Conservation (phyloP, 2,329 filamentous ascomycete species). For the Microdochium trichocladiopsis region DNA sequence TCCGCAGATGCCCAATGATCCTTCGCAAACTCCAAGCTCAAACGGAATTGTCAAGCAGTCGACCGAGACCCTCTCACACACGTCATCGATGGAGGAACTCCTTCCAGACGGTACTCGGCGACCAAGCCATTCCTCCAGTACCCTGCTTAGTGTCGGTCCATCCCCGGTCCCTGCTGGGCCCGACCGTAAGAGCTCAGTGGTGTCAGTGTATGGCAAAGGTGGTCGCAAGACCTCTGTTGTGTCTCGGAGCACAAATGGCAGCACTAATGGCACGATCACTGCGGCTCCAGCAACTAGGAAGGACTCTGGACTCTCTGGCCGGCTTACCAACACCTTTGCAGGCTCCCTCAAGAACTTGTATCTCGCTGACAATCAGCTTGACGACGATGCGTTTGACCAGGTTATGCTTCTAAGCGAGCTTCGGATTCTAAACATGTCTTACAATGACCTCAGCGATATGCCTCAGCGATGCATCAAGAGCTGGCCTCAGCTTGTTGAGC, state of each 20-base stretch:
- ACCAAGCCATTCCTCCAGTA: slow-evolving; percentile 78
- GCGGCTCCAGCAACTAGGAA: slow-evolving; percentile 59
- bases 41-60: background rate
- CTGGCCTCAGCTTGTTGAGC: slow-evolving; percentile 83
- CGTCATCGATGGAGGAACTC: slow-evolving; percentile 73
- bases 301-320: slow-evolving; percentile 79
- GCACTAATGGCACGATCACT: slow-evolving; percentile 40
- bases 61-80: slow-evolving; percentile 23
- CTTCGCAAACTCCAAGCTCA: slow-evolving; percentile 20
- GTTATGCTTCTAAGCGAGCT: slow-evolving; percentile 76
- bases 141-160: slow-evolving; percentile 66
- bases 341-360: slow-evolving; percentile 78
- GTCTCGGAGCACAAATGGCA: slow-evolving; percentile 50
- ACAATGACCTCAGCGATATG: slow-evolving; percentile 90
- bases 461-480: slow-evolving; percentile 80
- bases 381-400: slow-evolving; percentile 93
- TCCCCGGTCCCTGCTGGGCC: slow-evolving; percentile 55
- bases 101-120: slow-evolving; percentile 52
- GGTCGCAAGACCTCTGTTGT: slow-evolving; percentile 81
- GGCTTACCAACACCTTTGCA: slow-evolving; percentile 80
- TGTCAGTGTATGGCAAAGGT: slow-evolving; percentile 71
- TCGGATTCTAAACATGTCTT: slow-evolving; percentile 84
- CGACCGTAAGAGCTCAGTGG: slow-evolving; percentile 76
- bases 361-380: slow-evolving; percentile 87
- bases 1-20: slow-evolving; percentile 51